These are phyloP conservation scores for Epichloe aotearoae DNA, from an alignment of 2,329 filamentous ascomycete genomes.

Conservation along the genomic window DNA sequence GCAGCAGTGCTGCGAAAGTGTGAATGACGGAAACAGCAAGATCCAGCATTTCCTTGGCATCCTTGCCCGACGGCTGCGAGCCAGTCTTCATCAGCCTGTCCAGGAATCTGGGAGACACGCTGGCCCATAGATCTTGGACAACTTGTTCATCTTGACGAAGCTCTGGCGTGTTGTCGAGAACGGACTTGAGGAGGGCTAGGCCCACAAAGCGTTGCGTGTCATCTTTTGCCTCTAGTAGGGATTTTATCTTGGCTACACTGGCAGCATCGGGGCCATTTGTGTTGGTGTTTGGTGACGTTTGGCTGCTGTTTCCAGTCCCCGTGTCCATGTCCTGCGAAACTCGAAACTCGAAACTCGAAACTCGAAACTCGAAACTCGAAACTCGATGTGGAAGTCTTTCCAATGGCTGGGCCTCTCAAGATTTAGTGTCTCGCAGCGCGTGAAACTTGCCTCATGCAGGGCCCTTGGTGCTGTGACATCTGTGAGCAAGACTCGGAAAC, in stretches of 20 bases:
- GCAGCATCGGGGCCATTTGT: conserved; percentile 5
- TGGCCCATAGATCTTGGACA: conserved; percentile 42
- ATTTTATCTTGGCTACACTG: conserved; percentile 34
- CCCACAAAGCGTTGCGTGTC: conserved; percentile 59
- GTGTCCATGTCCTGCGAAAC: neutral
- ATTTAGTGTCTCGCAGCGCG: too few species aligned
- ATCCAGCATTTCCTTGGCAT: conserved; percentile 48
- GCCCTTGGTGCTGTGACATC: too few species aligned
- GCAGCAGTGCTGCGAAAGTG: conserved; percentile 45
- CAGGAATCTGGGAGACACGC: conserved; percentile 48
- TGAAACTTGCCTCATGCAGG: too few species aligned
- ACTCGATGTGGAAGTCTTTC: neutral
- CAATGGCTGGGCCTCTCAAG: neutral
- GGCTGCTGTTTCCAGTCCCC: neutral
- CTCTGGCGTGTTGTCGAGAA: conserved; percentile 46
- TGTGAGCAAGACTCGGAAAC: neutral
- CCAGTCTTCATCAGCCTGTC: conserved; percentile 48
- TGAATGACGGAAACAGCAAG: conserved; percentile 50
- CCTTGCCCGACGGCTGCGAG: conserved; percentile 24
- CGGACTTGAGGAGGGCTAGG: conserved; percentile 50
- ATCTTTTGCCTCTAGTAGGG: conserved; percentile 44
- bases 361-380: neutral
- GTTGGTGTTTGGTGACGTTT: neutral
- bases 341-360: neutral
- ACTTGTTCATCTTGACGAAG: conserved; percentile 32